Conservation (phyloP, 768 basidiomycete species). For the Russula olivacea region DNA sequence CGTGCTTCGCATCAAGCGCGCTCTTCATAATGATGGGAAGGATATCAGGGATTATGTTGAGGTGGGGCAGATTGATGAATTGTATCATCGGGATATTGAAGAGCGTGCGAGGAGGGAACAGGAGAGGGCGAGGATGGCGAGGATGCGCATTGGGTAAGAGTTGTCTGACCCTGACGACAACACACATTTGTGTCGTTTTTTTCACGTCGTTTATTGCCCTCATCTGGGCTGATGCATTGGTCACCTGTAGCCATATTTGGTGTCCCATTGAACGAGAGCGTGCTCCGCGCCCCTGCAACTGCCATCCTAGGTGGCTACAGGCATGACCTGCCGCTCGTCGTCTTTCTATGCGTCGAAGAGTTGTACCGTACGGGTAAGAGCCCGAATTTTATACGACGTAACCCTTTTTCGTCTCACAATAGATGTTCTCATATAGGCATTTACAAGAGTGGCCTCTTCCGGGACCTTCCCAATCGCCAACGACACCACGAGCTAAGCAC, state of each 20-base stretch:
- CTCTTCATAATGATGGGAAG: conserved; percentile 10
- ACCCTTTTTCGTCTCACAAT: neutral
- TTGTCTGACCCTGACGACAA: conserved; percentile 2
- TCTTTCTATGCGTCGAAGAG: too few relatives aligned
- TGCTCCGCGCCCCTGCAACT: conserved; percentile 32
- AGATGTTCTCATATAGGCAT: conserved; percentile 32
- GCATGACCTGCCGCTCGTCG: too few relatives aligned
- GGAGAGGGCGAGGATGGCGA: too few relatives aligned
- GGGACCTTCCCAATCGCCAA: conserved; percentile 37
- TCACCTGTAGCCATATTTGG: conserved; percentile 35
- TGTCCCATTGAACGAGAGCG: conserved; percentile 33
- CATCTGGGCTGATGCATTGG: too few relatives aligned
- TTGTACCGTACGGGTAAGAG: conserved; percentile 40
- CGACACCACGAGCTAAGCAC: conserved; percentile 38
- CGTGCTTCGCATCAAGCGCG: conserved; percentile 17
- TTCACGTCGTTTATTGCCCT: neutral
- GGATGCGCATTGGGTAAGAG: conserved; percentile 13
- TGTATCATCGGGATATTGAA: conserved; percentile 15
- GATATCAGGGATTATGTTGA: conserved; percentile 22
- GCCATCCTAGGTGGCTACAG: conserved; percentile 35
- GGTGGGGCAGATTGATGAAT: conserved; percentile 11
- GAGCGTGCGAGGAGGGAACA: conserved; percentile 21
- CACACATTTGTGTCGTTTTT: neutral
- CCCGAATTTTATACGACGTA: neutral
- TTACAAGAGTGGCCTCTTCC: conserved; percentile 40